Base-by-base conservation (phyloP, 176 grass and related monocot species). In the Eleusine coracana region DNA sequence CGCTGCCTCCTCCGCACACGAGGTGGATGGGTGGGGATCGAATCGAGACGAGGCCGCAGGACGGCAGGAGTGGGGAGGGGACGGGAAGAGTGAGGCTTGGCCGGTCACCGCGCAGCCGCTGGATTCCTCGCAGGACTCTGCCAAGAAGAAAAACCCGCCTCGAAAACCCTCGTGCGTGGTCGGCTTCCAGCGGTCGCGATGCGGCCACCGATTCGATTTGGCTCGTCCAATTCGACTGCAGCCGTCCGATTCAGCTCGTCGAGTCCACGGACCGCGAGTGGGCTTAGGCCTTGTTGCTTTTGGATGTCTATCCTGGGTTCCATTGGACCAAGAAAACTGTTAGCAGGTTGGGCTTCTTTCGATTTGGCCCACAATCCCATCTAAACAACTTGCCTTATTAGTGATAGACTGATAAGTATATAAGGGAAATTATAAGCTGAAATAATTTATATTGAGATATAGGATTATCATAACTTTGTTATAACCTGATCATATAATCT, bases 231-330 rank as follows among this genome's bases (percentile, higher is more conserved):
- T n/a, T 49, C 13, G 7, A 13, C 7, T 2, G 31, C 14, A 38
- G 38, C 86, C 86, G 74, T 88, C 80, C 13, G 86, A 87, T 51
- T 29, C 25, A 25, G 21, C 7, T 27, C 71, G 13, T 29, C 45
- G 71, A 0, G 3, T 36, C 29, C 29, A 6, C 27, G 61, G 61
- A 31, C 25, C 18, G 39, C 21, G 21, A 5, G 42, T 70, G 40
- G 27, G 69, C 41, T 48, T 11, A 6, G 61, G 61, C 23, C 28
- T 31, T 34, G 3, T 13, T 29, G 10, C 25, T 14, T 34, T 31
- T 65, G 60, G 0, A 29, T 63, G 60, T 3, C 10, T 11, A 25
- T 34, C 1, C 58, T 61, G n/a, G 58, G 58, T 20, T 45, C 42
- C 8, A 45, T 45, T 45, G 42, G 6, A 9, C 42, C 42, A 9